phyloP scores from a whole-genome alignment of 371 early-diverging fungal genomes.

The Zychaea mexicana region DNA sequence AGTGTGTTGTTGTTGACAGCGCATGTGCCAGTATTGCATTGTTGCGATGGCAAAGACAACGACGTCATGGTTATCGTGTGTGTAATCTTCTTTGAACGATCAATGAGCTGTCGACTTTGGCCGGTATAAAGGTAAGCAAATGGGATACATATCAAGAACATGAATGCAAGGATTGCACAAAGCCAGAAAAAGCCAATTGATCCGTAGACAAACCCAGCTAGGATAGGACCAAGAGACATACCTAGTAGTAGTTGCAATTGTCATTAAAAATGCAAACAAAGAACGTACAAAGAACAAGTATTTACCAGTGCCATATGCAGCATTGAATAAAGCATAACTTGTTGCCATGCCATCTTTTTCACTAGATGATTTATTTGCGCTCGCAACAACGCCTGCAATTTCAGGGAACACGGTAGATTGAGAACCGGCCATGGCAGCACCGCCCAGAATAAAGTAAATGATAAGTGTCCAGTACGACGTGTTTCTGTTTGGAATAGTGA shows the following conservation, averaged over 20 bases:
- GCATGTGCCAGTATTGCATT: neutral
- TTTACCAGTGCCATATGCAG: constrained; percentile 47
- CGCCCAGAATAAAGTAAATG: constrained; percentile 29
- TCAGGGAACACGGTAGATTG: constrained; percentile 48
- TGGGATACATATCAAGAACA: constrained; percentile 37
- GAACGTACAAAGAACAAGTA: constrained; percentile 33
- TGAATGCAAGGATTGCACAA: constrained; percentile 29
- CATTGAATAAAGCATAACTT: constrained; percentile 48
- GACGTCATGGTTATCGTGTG: neutral
- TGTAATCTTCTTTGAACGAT: neutral
- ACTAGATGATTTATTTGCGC: constrained; percentile 21
- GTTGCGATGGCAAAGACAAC: neutral
- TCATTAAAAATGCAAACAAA: neutral
- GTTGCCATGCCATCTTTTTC: constrained; percentile 37
- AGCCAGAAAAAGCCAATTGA: constrained; percentile 46
- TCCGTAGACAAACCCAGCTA: constrained; percentile 42
- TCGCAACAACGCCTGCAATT: constrained; percentile 39
- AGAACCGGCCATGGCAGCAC: constrained; percentile 42
- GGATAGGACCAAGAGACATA: constrained; percentile 42
- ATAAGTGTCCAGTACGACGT: constrained; percentile 38
- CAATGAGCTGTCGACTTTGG: constrained; percentile 6
- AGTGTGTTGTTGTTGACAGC: neutral
- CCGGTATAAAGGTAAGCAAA: constrained; percentile 40
- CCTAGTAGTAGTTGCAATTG: constrained; percentile 16
- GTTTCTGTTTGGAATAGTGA: constrained; percentile 32